These are phyloP conservation scores for Sporisorium sorghi DNA, from an alignment of 1,284 basidiomycete genomes.

Conservation along the genomic window DNA sequence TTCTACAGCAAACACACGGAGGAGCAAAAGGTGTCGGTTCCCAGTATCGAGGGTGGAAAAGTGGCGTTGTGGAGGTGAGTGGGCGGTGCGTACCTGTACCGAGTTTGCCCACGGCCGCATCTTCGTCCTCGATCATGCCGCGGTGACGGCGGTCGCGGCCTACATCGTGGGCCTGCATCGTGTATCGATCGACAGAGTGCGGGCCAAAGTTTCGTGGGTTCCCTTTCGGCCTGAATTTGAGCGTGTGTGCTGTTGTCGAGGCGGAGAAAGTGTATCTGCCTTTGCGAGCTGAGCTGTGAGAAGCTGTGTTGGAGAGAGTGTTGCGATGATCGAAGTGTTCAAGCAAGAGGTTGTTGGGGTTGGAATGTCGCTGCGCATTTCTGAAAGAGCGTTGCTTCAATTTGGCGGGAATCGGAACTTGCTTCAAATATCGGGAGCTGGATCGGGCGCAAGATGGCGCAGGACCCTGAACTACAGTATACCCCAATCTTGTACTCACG, in stretches of 20 bases:
- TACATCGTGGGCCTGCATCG: slow-evolving; percentile 37
- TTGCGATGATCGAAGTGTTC: background rate
- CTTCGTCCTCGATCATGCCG: slow-evolving; percentile 54
- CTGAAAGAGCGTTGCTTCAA: background rate
- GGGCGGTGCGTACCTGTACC: slow-evolving; percentile 35
- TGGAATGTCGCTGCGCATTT: background rate
- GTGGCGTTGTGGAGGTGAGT: too few relatives aligned
- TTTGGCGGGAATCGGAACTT: too few relatives aligned
- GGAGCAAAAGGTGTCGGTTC: too few relatives aligned
- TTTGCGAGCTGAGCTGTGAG: too few relatives aligned
- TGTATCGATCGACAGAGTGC: too few relatives aligned
- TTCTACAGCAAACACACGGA: too few relatives aligned
- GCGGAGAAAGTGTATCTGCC: background rate
- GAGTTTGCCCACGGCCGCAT: slow-evolving; percentile 56
- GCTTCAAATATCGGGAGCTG: background rate
- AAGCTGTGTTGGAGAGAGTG: too few relatives aligned
- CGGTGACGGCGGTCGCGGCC: slow-evolving; percentile 50
- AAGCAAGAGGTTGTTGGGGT: too few relatives aligned
- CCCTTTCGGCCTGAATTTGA: too few relatives aligned
- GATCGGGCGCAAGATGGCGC: background rate
- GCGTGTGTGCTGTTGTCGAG: too few relatives aligned
- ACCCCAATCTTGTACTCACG: background rate
- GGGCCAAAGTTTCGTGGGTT: too few relatives aligned
- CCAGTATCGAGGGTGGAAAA: too few relatives aligned
- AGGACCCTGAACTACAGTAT: background rate